Conservation (phyloP, 1,284 basidiomycete species). For the Irpex rosettiformis region DNA sequence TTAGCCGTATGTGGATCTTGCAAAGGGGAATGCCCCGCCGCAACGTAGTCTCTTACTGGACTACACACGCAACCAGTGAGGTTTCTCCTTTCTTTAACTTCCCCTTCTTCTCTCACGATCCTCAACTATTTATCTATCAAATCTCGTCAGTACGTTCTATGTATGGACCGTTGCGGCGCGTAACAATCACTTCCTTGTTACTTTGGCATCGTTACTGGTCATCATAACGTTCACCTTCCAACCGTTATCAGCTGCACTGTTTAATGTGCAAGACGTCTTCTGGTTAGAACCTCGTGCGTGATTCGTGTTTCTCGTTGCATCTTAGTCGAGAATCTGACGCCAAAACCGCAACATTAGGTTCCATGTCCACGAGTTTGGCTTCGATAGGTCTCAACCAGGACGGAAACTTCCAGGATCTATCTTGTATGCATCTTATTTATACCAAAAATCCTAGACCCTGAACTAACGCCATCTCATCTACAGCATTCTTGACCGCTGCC, state of each 20-base stretch:
- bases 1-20: conserved; percentile 54
- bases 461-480: background rate
- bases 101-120: background rate
- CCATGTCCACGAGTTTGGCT: conserved; percentile 32
- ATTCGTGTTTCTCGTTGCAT: background rate
- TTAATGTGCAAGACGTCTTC: conserved; percentile 43
- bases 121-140: background rate
- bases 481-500: conserved; percentile 50
- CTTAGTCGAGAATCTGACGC: background rate
- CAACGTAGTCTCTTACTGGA: conserved; percentile 47
- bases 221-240: conserved; percentile 44
- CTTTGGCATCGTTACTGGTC: conserved; percentile 33
- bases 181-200: conserved; percentile 15
- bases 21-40: conserved; percentile 47
- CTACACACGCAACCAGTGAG: conserved; percentile 48
- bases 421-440: conserved; percentile 28
- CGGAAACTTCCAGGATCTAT: conserved; percentile 41
- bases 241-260: conserved; percentile 46
- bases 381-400: conserved; percentile 43
- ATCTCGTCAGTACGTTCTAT: conserved; percentile 6
- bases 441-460: background rate
- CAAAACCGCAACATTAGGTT: conserved; percentile 24
- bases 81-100: background rate
- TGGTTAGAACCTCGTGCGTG: conserved; percentile 33
- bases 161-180: conserved; percentile 14